Conservation (phyloP, 192 early-diverging fungal species). For the Entomortierella beljakovae region DNA sequence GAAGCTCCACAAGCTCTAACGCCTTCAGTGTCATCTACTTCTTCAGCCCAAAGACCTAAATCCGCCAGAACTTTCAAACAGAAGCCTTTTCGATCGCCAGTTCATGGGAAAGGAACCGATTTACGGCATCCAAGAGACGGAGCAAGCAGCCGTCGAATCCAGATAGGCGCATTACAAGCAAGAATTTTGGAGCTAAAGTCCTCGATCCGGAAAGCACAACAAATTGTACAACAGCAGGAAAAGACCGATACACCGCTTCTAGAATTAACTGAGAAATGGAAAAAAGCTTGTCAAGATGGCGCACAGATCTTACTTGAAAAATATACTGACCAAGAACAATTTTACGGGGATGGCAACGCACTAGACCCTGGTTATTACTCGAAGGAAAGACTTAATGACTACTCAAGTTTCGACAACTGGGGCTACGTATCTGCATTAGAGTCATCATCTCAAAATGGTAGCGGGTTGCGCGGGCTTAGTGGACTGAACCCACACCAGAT, state of each 20-base stretch:
- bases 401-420: neutral
- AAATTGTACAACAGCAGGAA: conserved; percentile 28
- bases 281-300: conserved; percentile 23
- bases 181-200: conserved; percentile 28
- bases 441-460: neutral
- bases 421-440: neutral
- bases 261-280: conserved; percentile 39
- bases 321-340: conserved; percentile 25
- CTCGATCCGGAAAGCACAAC: conserved; percentile 25
- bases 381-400: neutral
- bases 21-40: neutral
- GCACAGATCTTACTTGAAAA: conserved; percentile 35
- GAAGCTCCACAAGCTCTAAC: neutral
- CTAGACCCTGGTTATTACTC: neutral
- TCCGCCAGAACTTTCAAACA: neutral
- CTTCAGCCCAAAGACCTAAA: neutral
- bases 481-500: neutral
- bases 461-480: neutral
- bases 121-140: neutral
- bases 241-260: conserved; percentile 16
- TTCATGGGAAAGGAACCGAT: neutral
- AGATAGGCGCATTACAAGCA: conserved; percentile 13
- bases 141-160: neutral
- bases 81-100: conserved; percentile 19
- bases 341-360: conserved; percentile 8